A percentile compares a stretch with the other conserved stretches of the same genome.
These are phyloP conservation scores for Mycena metata DNA, from an alignment of 768 basidiomycete genomes.

Conservation along the genomic window DNA sequence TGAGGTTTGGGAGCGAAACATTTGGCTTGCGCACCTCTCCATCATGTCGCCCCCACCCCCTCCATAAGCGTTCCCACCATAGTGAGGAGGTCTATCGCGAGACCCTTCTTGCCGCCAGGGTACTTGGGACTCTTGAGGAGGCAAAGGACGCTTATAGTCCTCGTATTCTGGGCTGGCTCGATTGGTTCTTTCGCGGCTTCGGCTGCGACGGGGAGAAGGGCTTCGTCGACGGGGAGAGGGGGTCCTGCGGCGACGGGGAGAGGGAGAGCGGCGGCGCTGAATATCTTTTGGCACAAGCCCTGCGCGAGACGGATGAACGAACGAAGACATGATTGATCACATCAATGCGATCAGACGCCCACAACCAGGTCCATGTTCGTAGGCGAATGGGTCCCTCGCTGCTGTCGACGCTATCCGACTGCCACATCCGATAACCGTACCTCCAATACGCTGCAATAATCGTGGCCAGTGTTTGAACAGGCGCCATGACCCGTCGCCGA, in stretches of 20 bases:
- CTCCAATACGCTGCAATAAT: too few species aligned
- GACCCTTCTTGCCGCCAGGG: constrained; percentile 60
- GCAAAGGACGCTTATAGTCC: constrained; percentile 64
- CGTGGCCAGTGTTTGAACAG: too few species aligned
- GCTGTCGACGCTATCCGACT: too few species aligned
- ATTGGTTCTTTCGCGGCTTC: constrained; percentile 44
- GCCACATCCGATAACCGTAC: too few species aligned
- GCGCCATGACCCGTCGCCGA: too few species aligned
- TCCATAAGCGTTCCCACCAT: constrained; percentile 49
- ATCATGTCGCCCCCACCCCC: constrained; percentile 66
- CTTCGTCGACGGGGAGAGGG: constrained; percentile 48
- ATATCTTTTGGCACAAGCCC: constrained; percentile 69
- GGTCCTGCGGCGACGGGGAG: constrained; percentile 53
- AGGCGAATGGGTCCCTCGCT: too few species aligned
- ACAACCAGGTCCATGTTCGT: too few species aligned
- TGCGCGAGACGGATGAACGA: constrained; percentile 81
- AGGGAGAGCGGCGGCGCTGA: constrained; percentile 60
- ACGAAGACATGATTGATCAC: constrained; percentile 64
- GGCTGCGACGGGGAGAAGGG: constrained; percentile 41
- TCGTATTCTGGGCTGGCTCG: constrained; percentile 72
- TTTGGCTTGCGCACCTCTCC: constrained; percentile 68
- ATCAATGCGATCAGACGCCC: too few species aligned
- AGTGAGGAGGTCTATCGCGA: constrained; percentile 46
- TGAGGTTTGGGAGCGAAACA: not conserved
- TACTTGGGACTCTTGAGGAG: constrained; percentile 51